Base-by-base conservation (phyloP, 2,329 filamentous ascomycete species). In the Pyrenophora tritici-repentis region DNA sequence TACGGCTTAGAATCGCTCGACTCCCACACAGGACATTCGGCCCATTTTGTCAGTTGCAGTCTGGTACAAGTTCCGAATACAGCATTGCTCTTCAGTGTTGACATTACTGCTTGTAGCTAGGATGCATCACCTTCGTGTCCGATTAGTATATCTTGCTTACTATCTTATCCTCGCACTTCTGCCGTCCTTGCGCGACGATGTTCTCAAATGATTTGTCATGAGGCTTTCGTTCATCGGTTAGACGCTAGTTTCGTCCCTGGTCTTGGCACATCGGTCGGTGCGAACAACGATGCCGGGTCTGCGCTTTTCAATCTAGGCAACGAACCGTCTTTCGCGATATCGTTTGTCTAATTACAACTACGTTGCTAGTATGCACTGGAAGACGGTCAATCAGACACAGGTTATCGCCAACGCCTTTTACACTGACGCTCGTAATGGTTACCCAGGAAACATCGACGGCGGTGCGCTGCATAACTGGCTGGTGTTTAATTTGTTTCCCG, bases 61-160 rank as follows among this genome's bases (percentile, higher is more conserved):
- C 8, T 67, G 53, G 20, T 64, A 62, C 3, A 78, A 78, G 69
- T 1, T 55, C 39, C 2, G 65, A 62, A 13, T 77, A 76, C 46
- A 79, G 77, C 14, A 59, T 53, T 2, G n/a, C 42, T 35, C 26
- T 49, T 49, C 40, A 49, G n/a, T 14, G 40, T 35, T 24, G 26
- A n/a, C 39, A 35, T 37, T 41, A 42, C 59, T 35, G 10, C 39
- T 48, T 42, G 46, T 48, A n/a, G n/a, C n/a, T n/a, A n/a, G n/a
- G n/a, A n/a, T 26, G 10, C 17, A 18, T 38, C 20, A 14, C 57
- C 47, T 22, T 47, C 34, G 5, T 53, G 10, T 8, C 40, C 50
- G 16, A 39, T 46, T 36, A n/a, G n/a, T 32, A 33, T 6, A 87
- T 76, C 52, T 83, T 85, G 41, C 78, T 79, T 7, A 87, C 70